A percentile compares a stretch with the other conserved stretches of the same genome.
These are phyloP conservation scores for Ustilago xerochloae DNA, from an alignment of 1,284 basidiomycete species.

Conservation along the genomic window DNA sequence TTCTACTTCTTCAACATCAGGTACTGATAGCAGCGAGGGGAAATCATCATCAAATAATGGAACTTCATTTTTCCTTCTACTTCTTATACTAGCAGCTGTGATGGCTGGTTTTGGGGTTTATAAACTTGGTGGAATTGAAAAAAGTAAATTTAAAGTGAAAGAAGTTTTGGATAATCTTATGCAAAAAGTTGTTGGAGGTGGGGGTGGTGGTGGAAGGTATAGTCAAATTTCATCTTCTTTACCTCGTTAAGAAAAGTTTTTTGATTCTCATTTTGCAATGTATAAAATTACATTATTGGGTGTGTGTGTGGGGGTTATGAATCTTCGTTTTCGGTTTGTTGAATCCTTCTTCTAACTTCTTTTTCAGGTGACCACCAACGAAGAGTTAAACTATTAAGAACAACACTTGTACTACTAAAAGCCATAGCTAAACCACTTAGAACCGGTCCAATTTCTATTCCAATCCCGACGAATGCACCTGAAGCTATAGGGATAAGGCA, in stretches of 20 bases:
- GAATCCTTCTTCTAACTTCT: neutral
- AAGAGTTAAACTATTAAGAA: slow-evolving; percentile 42
- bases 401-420: slow-evolving; percentile 38
- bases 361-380: slow-evolving; percentile 28
- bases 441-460: slow-evolving; percentile 29
- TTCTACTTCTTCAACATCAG: slow-evolving; percentile 4
- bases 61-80: slow-evolving; percentile 32
- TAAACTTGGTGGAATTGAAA: slow-evolving; percentile 30
- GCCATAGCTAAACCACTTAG: slow-evolving; percentile 51
- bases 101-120: slow-evolving; percentile 18
- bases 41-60: too few species aligned
- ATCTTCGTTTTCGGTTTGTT: neutral
- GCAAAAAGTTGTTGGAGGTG: neutral
- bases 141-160: slow-evolving; percentile 24
- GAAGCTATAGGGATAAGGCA: slow-evolving; percentile 42
- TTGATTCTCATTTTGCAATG: neutral
- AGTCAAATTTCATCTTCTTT: slow-evolving; percentile 3
- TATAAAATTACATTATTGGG: neutral
- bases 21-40: neutral
- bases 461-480: slow-evolving; percentile 17
- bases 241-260: slow-evolving; percentile 11
- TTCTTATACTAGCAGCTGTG: slow-evolving; percentile 22
- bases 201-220: neutral
- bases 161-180: neutral
- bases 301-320: too few species aligned